Conservation (phyloP, 1,284 basidiomycete genomes). For the Cryptococcus sp. region DNA sequence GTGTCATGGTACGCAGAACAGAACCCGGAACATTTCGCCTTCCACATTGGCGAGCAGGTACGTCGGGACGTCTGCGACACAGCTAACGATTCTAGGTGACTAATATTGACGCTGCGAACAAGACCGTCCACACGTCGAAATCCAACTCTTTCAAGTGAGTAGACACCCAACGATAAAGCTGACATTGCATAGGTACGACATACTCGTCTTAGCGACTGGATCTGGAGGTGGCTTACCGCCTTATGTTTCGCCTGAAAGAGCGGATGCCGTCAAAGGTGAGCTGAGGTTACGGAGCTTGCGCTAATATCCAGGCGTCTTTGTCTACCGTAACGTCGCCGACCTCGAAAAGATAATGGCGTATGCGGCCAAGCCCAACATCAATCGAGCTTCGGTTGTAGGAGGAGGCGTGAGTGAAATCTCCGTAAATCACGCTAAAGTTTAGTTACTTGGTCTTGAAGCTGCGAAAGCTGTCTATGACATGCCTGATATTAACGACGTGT, state of each 20-base stretch:
- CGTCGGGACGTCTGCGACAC: constrained; percentile 8
- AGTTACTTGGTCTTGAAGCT: constrained; percentile 69
- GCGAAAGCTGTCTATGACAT: constrained; percentile 72
- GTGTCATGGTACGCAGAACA: constrained; percentile 60
- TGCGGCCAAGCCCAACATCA: constrained; percentile 56
- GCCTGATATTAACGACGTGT: constrained; percentile 44
- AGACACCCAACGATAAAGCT: background rate
- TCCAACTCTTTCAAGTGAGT: constrained; percentile 54
- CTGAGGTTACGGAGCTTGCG: background rate
- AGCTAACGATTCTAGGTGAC: constrained; percentile 3
- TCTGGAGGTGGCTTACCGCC: constrained; percentile 68
- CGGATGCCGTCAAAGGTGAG: constrained; percentile 50
- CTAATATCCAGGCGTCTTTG: constrained; percentile 60
- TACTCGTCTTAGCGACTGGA: constrained; percentile 70
- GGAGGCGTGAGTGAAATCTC: constrained; percentile 56
- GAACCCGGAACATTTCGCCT: constrained; percentile 59
- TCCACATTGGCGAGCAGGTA: constrained; percentile 62
- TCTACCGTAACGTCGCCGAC: constrained; percentile 71
- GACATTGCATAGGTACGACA: constrained; percentile 56
- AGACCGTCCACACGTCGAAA: constrained; percentile 58
- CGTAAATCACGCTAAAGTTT: background rate
- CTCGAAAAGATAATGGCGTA: constrained; percentile 65
- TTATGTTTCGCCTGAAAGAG: constrained; percentile 58
- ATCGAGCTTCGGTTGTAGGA: constrained; percentile 64
- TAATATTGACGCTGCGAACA: constrained; percentile 55